Evolutionary conservation across 2,329 filamentous ascomycete genomes (phyloP), one percentile per base, ranked within the genome.

Genomic region (Dothidotthia symphoricarpi): DNA sequence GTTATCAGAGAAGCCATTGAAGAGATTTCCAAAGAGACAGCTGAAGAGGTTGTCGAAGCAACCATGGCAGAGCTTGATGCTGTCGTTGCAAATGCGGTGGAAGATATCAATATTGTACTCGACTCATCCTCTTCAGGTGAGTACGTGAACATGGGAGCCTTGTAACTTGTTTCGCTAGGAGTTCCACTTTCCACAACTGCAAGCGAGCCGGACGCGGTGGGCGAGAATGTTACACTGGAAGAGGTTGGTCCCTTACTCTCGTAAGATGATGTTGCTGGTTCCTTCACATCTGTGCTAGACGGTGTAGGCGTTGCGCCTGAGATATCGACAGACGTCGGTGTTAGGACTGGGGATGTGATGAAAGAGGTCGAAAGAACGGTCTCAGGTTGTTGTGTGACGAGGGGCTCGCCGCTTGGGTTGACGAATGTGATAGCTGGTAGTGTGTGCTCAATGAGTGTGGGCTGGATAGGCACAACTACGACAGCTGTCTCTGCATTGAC

Each of bases 401-500:
- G 29, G n/a, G 61, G 63, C 22, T 55, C 41, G 11, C 63, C 61
- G 24, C 61, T 43, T 0, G 57, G 57, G 29, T 63, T 43, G 10
- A 55, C 38, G 31, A 67, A 67, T 3, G 62, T 68, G 27, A 66
- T 53, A 12, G 52, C 59, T 13, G 61, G 38, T 41, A 48, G 39
- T 28, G 55, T 53, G 4, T 43, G 41, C 10, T 55, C 61, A 31
- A 61, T 52, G 17, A 65, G 38, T 1, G 59, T 58, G 3, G 39
- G 53, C 24, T 57, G 48, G 3, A 67, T 53, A 1, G 65, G 65
- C 17, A 61, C 50, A 22, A 67, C 55, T 7, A 64, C 43, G 6
- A 67, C 41, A 36, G 58, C 61, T 31, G 63, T 61, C 17, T 65
- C 55, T 27, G 55, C 61, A 22, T 63, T 47, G 16, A 53, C 55